Evolutionary conservation across 169 alveolate species (phyloP), one percentile per base, ranked within the genome.

Genomic region (Babesia sp.): DNA sequence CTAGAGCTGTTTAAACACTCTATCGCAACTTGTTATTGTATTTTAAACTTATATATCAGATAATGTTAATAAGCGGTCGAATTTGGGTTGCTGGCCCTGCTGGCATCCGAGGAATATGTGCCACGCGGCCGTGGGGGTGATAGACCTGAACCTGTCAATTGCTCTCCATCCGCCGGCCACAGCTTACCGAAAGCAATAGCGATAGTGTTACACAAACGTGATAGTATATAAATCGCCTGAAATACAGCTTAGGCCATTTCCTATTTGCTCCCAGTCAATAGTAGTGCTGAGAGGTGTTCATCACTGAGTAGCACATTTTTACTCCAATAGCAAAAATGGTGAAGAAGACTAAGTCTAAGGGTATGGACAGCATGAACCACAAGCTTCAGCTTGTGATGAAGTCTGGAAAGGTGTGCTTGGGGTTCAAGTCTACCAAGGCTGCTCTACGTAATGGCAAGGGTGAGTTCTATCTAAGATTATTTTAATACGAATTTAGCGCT

Each of bases 361-460:
- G 93, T 58, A 86, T 93, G 22, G 99, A 97, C 79, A 94, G 95
- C 91, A 96, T 97, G 82, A 96, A 96, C 93, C 86, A 95, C 67
- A 95, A 95, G 83, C 92, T 97, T 50, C 98, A 96, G 83, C 94
- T 97, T 74, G 99, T 96, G 68, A 96, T 97, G 97, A 97, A 96
- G 86, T 94, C 98, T 46, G 99, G 99, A 55, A 97, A 97, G 92
- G 95, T 86, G 71, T 83, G 92, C 85, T 83, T 94, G 71, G 99
- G 99, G 60, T 94, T 94, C 91, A 95, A 95, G 90, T 94, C 97
- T 57, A 94, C 99, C 77, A 81, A 96, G 75, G 93, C 96, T 71
- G 91, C 98, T 11, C 79, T 97, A 78, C 95, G 99, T 82, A 94
- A 93, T 71, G 99, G 99, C 63, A 87, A 92, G 74, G 97, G 97